phyloP scores from a whole-genome alignment of 305 asterid species.

The Solanum aculeatissimum region DNA sequence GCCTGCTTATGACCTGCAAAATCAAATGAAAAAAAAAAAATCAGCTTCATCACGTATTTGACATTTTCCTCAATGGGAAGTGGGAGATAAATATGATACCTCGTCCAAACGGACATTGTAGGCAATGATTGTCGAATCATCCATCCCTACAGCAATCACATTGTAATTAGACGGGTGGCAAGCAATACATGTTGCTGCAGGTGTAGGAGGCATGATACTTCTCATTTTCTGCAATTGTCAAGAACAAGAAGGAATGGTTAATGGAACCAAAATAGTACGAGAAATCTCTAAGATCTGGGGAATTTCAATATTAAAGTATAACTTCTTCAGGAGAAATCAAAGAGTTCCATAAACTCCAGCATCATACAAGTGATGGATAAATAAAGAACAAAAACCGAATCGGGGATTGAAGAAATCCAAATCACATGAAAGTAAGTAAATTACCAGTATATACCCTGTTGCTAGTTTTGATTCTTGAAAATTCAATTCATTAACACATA shows the following conservation, averaged over 20 bases:
- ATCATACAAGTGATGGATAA: background rate
- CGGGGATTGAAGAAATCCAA: background rate
- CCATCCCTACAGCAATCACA: conserved; percentile 55
- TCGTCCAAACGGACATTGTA: conserved; percentile 43
- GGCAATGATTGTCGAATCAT: conserved; percentile 50
- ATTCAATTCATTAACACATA: background rate
- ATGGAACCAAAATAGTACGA: background rate
- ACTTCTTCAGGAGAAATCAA: background rate
- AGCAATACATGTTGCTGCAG: conserved; percentile 50
- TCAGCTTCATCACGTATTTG: background rate
- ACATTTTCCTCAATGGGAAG: background rate
- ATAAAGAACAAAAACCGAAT: background rate
- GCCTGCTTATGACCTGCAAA: conserved; percentile 36
- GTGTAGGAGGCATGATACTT: conserved; percentile 32
- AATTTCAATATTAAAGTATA: background rate
- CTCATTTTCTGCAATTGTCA: conserved; percentile 34
- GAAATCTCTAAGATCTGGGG: background rate
- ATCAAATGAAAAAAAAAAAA: background rate
- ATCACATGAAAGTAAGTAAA: background rate
- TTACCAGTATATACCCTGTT: background rate
- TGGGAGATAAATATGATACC: conserved; percentile 18
- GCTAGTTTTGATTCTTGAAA: background rate
- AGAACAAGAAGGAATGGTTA: background rate
- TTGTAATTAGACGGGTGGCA: conserved; percentile 72
- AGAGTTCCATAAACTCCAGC: background rate